These are phyloP conservation scores for Luffa acutangula DNA, from an alignment of 306 rosid genomes.

Conservation along the genomic window DNA sequence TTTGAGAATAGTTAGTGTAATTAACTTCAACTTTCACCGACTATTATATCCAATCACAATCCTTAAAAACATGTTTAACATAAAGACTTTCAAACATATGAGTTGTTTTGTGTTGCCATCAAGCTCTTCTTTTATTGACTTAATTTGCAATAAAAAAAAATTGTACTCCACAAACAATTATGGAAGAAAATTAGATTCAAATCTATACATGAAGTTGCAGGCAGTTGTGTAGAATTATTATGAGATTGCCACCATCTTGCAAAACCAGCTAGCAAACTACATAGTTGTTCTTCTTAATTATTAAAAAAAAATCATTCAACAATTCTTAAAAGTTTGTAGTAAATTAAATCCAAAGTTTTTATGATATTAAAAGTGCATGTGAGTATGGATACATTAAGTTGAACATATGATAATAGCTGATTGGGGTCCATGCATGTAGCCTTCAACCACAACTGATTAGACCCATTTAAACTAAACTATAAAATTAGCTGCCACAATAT, in stretches of 20 bases:
- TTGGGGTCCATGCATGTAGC: slow-evolving; percentile 11
- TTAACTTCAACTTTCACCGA: no score
- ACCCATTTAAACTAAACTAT: neutral
- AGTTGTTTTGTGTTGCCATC: neutral
- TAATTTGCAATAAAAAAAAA: neutral
- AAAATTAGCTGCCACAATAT: neutral
- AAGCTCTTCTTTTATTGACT: neutral
- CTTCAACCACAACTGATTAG: slow-evolving; percentile 1
- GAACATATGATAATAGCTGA: slow-evolving; percentile 4
- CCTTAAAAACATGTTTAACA: neutral
- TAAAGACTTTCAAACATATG: neutral
- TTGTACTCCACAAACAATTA: neutral
- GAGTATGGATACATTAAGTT: neutral
- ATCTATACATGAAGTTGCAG: neutral
- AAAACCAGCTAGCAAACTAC: slow-evolving; percentile 1
- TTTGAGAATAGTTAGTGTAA: no score
- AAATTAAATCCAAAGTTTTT: neutral
- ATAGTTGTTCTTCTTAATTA: neutral
- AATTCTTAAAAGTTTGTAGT: neutral
- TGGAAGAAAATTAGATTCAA: neutral
- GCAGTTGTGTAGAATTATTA: neutral
- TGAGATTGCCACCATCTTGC: neutral
- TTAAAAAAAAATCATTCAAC: neutral
- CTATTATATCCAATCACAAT: neutral
- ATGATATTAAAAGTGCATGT: neutral